Conservation (phyloP, 2,329 filamentous ascomycete genomes). For the Neonectria hederae region DNA sequence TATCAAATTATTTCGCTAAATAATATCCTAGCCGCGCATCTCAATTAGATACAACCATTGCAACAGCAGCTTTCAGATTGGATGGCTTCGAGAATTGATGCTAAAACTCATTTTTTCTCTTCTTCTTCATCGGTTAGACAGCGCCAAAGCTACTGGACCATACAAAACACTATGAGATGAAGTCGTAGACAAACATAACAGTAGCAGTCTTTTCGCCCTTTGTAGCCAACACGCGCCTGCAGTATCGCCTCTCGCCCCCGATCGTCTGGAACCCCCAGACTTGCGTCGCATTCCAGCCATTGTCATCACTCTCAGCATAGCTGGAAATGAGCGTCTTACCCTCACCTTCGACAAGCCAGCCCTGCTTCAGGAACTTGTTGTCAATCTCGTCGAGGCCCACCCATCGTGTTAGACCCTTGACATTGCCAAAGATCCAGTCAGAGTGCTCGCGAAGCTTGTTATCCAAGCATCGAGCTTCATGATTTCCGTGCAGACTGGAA, state of each 20-base stretch:
- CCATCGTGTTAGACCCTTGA: constrained; percentile 69
- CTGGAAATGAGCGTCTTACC: constrained; percentile 73
- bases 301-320: constrained; percentile 62
- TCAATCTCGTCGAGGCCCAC: constrained; percentile 56
- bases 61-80: no score
- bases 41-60: no score
- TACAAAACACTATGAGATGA: constrained; percentile 34
- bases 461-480: constrained; percentile 64
- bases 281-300: constrained; percentile 65
- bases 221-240: constrained; percentile 61
- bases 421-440: constrained; percentile 82
- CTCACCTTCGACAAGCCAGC: constrained; percentile 69
- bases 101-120: no score
- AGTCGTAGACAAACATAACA: constrained; percentile 67
- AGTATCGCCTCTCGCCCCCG: constrained; percentile 62
- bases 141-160: no score
- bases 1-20: no score
- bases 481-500: constrained; percentile 73
- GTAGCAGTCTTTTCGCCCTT: constrained; percentile 60
- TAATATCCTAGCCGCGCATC: no score
- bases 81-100: no score
- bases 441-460: constrained; percentile 67
- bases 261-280: constrained; percentile 69
- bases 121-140: no score
- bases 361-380: constrained; percentile 65